phyloP scores from a whole-genome alignment of 176 grass and related monocot genomes.

The Zoysia pacifica region DNA sequence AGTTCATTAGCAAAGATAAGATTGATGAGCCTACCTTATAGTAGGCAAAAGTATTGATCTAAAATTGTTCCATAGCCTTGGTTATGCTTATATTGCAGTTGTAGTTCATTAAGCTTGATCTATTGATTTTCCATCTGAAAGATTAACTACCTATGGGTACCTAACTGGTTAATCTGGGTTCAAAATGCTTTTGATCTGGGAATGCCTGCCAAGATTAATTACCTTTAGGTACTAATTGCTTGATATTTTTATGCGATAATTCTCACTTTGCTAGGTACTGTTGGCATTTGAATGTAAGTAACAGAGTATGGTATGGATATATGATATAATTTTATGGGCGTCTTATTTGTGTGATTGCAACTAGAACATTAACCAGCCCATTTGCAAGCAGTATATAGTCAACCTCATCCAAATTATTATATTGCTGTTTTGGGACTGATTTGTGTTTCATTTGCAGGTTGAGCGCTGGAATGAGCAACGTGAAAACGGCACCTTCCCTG shows the following conservation, averaged over 20 bases:
- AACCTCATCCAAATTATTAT: too few species aligned
- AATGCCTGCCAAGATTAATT: not conserved
- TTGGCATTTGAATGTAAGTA: not conserved
- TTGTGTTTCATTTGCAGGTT: slow-evolving; percentile 52
- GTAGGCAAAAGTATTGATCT: too few species aligned
- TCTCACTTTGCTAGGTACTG: not conserved
- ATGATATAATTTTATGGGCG: too few species aligned
- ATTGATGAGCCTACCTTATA: not conserved
- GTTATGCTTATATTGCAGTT: too few species aligned
- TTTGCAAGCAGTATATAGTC: not conserved
- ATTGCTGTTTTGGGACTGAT: not conserved
- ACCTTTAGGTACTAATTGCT: not conserved
- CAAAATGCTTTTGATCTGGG: not conserved
- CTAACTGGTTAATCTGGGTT: not conserved
- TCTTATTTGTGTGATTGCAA: not conserved
- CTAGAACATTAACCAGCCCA: not conserved
- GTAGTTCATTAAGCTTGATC: not conserved
- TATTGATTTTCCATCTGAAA: not conserved
- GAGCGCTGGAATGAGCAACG: slow-evolving; percentile 96
- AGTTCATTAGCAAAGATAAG: not conserved
- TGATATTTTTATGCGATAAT: not conserved
- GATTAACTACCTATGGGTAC: not conserved
- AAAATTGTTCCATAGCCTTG: too few species aligned
- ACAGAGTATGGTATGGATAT: too few species aligned
- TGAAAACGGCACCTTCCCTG: slow-evolving; percentile 85